These are phyloP conservation scores for Trematosphaeria pertusa DNA, from an alignment of 2,329 filamentous ascomycete genomes.

Conservation along the genomic window DNA sequence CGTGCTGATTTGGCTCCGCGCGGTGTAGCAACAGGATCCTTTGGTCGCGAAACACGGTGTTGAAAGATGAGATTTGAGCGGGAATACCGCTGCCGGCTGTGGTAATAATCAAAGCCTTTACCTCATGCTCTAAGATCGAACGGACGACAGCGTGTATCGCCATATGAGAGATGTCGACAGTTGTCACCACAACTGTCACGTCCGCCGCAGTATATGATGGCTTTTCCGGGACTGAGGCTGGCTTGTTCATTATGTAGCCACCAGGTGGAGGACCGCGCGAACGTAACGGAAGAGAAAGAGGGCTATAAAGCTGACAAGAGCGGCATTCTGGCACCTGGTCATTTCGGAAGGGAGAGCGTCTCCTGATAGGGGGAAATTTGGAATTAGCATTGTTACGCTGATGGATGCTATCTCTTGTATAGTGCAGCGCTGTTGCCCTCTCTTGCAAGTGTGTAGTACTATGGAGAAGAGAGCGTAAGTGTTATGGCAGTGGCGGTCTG, in stretches of 20 bases:
- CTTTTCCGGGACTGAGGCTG: conserved; percentile 31
- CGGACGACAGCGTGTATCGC: conserved; percentile 54
- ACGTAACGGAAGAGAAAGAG: conserved; percentile 57
- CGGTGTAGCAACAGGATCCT: conserved; percentile 19
- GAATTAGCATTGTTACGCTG: background rate
- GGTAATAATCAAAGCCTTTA: conserved; percentile 55
- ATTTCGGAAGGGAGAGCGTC: no score
- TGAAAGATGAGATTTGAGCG: conserved; percentile 38
- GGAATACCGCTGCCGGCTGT: conserved; percentile 41
- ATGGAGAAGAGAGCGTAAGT: no score
- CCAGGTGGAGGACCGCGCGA: conserved; percentile 53
- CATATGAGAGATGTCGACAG: conserved; percentile 52
- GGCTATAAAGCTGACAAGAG: conserved; percentile 35
- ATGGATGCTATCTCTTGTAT: background rate
- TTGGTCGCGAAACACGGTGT: conserved; percentile 43
- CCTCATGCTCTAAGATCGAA: conserved; percentile 52
- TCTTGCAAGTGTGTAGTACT: no score
- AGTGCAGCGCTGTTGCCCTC: no score
- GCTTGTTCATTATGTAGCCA: conserved; percentile 51
- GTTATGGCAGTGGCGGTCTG: no score
- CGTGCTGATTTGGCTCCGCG: conserved; percentile 54
- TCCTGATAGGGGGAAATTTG: no score
- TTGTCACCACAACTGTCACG: conserved; percentile 61
- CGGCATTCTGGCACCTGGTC: no score
- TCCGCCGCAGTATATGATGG: conserved; percentile 48